These are phyloP conservation scores for Botrytis fabae DNA, from an alignment of 2,329 filamentous ascomycete species.

Conservation along the genomic window DNA sequence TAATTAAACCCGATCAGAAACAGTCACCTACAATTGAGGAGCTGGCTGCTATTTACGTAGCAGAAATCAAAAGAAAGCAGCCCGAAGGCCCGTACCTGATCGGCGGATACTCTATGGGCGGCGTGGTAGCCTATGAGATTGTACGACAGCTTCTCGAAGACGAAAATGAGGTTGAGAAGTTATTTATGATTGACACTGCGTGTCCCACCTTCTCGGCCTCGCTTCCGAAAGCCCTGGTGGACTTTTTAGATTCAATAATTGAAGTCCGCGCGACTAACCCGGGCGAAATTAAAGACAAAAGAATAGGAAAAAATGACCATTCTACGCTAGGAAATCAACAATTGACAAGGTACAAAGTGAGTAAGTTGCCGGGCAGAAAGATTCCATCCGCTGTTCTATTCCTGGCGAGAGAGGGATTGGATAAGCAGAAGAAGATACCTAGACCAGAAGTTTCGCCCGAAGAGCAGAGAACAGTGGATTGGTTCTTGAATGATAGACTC, in stretches of 20 bases:
- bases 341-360: slow-evolving; percentile 65
- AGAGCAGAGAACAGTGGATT: slow-evolving; percentile 54
- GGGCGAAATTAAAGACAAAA: slow-evolving; percentile 41
- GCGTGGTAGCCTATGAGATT: slow-evolving; percentile 69
- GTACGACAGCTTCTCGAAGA: slow-evolving; percentile 58
- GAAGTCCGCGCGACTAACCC: slow-evolving; percentile 57
- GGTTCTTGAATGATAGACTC: slow-evolving; percentile 69
- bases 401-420: slow-evolving; percentile 73
- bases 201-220: slow-evolving; percentile 67
- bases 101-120: slow-evolving; percentile 73
- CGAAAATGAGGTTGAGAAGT: slow-evolving; percentile 57
- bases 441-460: slow-evolving; percentile 57
- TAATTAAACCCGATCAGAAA: slow-evolving; percentile 60
- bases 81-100: slow-evolving; percentile 66
- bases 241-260: slow-evolving; percentile 69
- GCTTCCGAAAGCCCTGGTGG: slow-evolving; percentile 51
- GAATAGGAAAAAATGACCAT: slow-evolving; percentile 71
- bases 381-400: slow-evolving; percentile 63
- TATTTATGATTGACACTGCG: slow-evolving; percentile 66
- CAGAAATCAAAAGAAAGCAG: slow-evolving; percentile 70
- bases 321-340: slow-evolving; percentile 53
- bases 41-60: slow-evolving; percentile 63
- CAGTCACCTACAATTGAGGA: slow-evolving; percentile 61
- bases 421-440: slow-evolving; percentile 48
- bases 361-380: slow-evolving; percentile 45